Evolutionary conservation across 345 rosid species (phyloP), one percentile per base, ranked within the genome.

Genomic region (Eutrema heterophyllum): DNA sequence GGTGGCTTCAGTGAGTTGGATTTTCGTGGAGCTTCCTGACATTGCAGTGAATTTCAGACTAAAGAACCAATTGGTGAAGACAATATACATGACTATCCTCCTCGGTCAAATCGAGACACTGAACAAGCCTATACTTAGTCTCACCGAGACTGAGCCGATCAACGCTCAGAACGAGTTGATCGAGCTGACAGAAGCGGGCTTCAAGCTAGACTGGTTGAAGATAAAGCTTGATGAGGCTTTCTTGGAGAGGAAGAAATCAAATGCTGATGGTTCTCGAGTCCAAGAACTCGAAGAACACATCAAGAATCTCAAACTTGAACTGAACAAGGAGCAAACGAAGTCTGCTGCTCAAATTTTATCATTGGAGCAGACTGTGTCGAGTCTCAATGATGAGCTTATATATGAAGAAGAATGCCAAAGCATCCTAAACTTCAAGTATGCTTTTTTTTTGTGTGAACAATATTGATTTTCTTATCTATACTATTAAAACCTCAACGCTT

Each of bases 181-280:
- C 12, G 67, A 62, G 13, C 52, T 62, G 9, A 62, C 52, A 44
- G 51, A 62, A 61, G 51, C 35, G 7, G 67, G 51, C 12, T 61
- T 61, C 13, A 40, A 61, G 50, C 48, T 61, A 27, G 67, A 43
- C 45, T 61, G 51, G 67, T 61, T 61, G 51, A 43, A 41, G 38
- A 41, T 44, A 41, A 61, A 61, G 51, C 13, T 61, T 18, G 51
- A 61, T 7, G 38, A 61, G 14, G 67, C 43, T 61, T 61, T 24
- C 24, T 29, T 41, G 21, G 67, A 36, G 29, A 36, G 29, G 45
- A 36, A 58, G 63, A 58, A 5, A 10, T 29, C 13, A 2, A 57
- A 57, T 18, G 44, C 9, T 57, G 44, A 16, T 35, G 63, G 29
- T 16, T 16, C 1, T 57, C 44, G n/a, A 57, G 63, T 16, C 63